phyloP scores from a whole-genome alignment of 192 early-diverging fungal genomes.

The Coemansia aciculifera region DNA sequence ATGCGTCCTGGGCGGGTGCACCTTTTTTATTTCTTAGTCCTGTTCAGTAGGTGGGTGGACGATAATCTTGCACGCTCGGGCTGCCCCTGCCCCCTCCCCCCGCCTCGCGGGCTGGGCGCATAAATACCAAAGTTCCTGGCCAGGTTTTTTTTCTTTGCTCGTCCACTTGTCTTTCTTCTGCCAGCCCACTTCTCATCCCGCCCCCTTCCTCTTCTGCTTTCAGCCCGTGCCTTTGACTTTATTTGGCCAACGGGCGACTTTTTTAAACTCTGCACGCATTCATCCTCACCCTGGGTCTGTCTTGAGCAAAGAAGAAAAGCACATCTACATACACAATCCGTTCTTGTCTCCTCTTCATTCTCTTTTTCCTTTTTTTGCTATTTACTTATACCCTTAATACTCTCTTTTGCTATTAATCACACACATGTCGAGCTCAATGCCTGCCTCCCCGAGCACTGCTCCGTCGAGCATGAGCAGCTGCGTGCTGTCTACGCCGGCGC shows the following conservation, averaged over 20 bases:
- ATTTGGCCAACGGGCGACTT: background rate
- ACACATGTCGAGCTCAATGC: constrained; percentile 34
- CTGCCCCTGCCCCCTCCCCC: constrained; percentile 33
- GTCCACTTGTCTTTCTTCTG: constrained; percentile 9
- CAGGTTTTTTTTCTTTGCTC: background rate
- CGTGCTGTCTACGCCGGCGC: constrained; percentile 23
- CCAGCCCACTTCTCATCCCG: constrained; percentile 9
- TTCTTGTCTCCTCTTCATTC: constrained; percentile 2
- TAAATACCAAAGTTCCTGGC: constrained; percentile 53
- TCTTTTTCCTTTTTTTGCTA: background rate
- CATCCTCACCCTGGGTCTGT: background rate
- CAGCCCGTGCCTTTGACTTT: constrained; percentile 3
- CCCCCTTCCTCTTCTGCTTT: constrained; percentile 5
- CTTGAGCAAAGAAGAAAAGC: constrained; percentile 2
- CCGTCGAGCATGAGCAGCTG: constrained; percentile 2
- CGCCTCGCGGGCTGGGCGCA: constrained; percentile 28
- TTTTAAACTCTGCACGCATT: constrained; percentile 7
- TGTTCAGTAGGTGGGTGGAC: constrained; percentile 10
- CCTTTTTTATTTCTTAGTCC: constrained; percentile 17
- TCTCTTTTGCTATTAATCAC: constrained; percentile 11
- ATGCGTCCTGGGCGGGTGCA: constrained; percentile 17
- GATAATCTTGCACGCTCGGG: constrained; percentile 56
- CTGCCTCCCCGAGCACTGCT: constrained; percentile 18
- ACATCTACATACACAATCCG: constrained; percentile 1
- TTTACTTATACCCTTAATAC: background rate